A percentile compares a stretch with the other conserved stretches of the same genome.
These are phyloP conservation scores for Penicillium sp. DNA, from an alignment of 2,329 filamentous ascomycete species.

Conservation along the genomic window DNA sequence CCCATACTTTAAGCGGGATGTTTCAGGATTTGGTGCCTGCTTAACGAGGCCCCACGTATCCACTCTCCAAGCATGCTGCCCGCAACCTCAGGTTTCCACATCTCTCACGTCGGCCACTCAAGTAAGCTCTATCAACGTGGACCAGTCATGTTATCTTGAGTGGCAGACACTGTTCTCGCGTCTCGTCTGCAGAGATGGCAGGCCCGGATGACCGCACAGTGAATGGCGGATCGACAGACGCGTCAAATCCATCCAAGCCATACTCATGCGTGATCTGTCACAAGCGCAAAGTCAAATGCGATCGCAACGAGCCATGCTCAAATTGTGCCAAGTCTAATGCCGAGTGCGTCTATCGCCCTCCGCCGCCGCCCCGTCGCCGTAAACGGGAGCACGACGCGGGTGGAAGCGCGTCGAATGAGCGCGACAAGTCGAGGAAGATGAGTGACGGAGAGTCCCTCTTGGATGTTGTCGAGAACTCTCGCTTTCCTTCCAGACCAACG, in stretches of 20 bases:
- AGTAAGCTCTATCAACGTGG: neutral
- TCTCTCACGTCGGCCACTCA: neutral
- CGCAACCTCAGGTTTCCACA: neutral
- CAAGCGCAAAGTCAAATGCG: conserved; percentile 46
- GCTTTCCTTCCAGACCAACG: neutral
- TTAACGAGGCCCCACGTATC: neutral
- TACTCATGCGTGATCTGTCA: conserved; percentile 39
- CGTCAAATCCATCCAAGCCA: conserved; percentile 8
- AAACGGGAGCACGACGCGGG: conserved; percentile 22
- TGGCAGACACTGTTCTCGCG: neutral
- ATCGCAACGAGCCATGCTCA: conserved; percentile 43
- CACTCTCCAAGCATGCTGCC: neutral
- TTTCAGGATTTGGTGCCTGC: neutral
- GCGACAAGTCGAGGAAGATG: conserved; percentile 9
- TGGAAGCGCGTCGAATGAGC: conserved; percentile 7
- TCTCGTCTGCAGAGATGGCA: conserved; percentile 1
- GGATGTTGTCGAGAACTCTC: neutral
- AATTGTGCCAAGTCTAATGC: conserved; percentile 44
- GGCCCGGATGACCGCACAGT: neutral
- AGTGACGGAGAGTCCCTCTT: neutral
- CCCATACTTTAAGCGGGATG: neutral
- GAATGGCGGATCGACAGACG: neutral
- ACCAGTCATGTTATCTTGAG: neutral
- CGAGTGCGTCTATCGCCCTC: conserved; percentile 37
- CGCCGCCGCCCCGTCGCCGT: conserved; percentile 23